Evolutionary conservation across 2,329 filamentous ascomycete species (phyloP).

Genomic region (Chaetomium globosum): DNA sequence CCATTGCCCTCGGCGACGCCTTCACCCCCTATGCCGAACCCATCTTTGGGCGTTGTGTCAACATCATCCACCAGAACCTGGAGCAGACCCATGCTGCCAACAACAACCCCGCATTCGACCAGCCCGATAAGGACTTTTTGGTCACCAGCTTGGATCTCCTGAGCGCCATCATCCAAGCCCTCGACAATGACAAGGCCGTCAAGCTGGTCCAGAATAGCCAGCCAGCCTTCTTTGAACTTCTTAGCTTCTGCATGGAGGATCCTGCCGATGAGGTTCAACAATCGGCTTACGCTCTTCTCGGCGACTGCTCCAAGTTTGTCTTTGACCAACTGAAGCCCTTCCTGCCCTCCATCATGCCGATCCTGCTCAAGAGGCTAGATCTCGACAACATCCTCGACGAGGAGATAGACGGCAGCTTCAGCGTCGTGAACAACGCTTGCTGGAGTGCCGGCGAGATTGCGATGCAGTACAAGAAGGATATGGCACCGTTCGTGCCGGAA

Average conservation of each 20-base stretch:
- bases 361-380: slow-evolving; percentile 86
- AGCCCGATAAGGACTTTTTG: slow-evolving; percentile 94
- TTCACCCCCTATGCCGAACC: slow-evolving; percentile 85
- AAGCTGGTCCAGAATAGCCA: slow-evolving; percentile 75
- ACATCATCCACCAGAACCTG: slow-evolving; percentile 88
- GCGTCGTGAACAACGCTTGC: slow-evolving; percentile 96
- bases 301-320: slow-evolving; percentile 91
- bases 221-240: slow-evolving; percentile 84
- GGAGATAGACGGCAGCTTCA: slow-evolving; percentile 81
- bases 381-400: slow-evolving; percentile 75
- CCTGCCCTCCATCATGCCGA: slow-evolving; percentile 72
- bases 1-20: slow-evolving; percentile 76
- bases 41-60: slow-evolving; percentile 85
- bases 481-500: slow-evolving; percentile 75
- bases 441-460: slow-evolving; percentile 95
- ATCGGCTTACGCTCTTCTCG: slow-evolving; percentile 91
- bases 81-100: slow-evolving; percentile 74
- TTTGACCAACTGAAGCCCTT: slow-evolving; percentile 78
- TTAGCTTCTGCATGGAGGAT: slow-evolving; percentile 92
- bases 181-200: slow-evolving; percentile 72
- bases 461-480: slow-evolving; percentile 72
- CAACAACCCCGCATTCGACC: slow-evolving; percentile 69
- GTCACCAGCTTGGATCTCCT: slow-evolving; percentile 92
- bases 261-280: slow-evolving; percentile 89
- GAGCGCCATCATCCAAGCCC: slow-evolving; percentile 88